Conservation (phyloP, 305 asterid genomes). For the Fraxinus sp. region DNA sequence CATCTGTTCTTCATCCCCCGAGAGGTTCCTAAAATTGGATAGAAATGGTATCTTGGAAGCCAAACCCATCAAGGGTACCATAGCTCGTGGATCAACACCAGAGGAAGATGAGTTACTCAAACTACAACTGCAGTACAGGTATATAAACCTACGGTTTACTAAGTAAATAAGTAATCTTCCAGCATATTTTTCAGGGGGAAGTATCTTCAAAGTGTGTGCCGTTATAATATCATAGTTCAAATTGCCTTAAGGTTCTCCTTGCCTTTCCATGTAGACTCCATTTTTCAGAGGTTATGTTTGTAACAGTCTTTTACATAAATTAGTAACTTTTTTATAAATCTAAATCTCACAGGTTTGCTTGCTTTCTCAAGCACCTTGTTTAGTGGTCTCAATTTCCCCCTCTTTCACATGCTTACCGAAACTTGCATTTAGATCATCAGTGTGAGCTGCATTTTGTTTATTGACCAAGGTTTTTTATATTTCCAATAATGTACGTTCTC, state of each 20-base stretch:
- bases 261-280: background rate
- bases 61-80: conserved; percentile 92
- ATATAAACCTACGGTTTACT: background rate
- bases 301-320: background rate
- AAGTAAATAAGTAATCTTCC: background rate
- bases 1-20: conserved; percentile 96
- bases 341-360: background rate
- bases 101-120: conserved; percentile 70
- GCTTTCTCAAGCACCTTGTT: background rate
- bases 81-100: conserved; percentile 77
- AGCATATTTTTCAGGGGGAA: background rate
- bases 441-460: background rate
- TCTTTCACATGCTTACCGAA: background rate
- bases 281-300: background rate
- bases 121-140: conserved; percentile 80
- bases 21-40: conserved; percentile 83
- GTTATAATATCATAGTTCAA: background rate
- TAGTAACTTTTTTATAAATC: background rate
- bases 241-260: background rate
- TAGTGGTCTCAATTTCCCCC: background rate
- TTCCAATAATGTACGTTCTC: background rate
- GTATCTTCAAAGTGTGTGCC: background rate
- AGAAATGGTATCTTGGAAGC: conserved; percentile 82
- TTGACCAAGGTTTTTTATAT: conserved; percentile 4
- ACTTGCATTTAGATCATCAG: background rate